Conservation (phyloP, 164 flowering plant genomes). For the Protea cynaroides region DNA sequence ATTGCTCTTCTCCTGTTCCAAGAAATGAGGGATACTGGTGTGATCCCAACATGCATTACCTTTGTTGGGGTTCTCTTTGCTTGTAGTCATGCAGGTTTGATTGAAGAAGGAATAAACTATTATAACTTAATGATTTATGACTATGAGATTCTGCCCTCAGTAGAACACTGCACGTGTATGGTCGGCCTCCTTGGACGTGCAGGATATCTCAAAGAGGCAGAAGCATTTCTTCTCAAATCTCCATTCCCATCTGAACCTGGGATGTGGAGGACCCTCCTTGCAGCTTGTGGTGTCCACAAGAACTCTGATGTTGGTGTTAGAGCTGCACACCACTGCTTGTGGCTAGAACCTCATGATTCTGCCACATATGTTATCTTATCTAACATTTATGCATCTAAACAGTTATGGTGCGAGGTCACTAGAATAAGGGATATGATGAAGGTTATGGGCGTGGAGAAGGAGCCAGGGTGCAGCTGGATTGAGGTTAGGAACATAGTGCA, state of each 20-base stretch:
- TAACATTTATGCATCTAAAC: slow-evolving; percentile 21
- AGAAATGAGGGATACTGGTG: slow-evolving; percentile 16
- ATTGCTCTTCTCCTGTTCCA: slow-evolving; percentile 19
- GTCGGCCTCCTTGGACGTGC: slow-evolving; percentile 28
- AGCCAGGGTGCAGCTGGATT: slow-evolving; percentile 21
- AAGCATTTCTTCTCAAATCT: slow-evolving; percentile 18
- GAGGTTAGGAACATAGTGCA: not conserved
- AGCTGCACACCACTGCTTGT: slow-evolving; percentile 22
- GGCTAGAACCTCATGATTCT: slow-evolving; percentile 15
- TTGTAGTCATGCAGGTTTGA: slow-evolving; percentile 23
- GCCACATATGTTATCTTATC: slow-evolving; percentile 14
- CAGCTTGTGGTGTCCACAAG: slow-evolving; percentile 23
- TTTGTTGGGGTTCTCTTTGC: slow-evolving; percentile 22
- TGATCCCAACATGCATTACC: slow-evolving; percentile 18
- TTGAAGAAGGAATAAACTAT: slow-evolving; percentile 18
- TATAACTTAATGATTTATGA: slow-evolving; percentile 15
- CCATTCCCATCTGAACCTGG: slow-evolving; percentile 17
- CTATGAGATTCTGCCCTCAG: slow-evolving; percentile 22
- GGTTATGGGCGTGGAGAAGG: slow-evolving; percentile 13
- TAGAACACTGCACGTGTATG: slow-evolving; percentile 28
- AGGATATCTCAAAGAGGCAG: slow-evolving; percentile 25
- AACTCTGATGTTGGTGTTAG: slow-evolving; percentile 20
- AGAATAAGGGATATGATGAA: slow-evolving; percentile 19
- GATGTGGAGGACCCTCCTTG: slow-evolving; percentile 24
- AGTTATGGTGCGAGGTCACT: slow-evolving; percentile 18